Evolutionary conservation across 2,329 filamentous ascomycete species (phyloP), one percentile per base, ranked within the genome.

Genomic region (Metarhizium sp.): DNA sequence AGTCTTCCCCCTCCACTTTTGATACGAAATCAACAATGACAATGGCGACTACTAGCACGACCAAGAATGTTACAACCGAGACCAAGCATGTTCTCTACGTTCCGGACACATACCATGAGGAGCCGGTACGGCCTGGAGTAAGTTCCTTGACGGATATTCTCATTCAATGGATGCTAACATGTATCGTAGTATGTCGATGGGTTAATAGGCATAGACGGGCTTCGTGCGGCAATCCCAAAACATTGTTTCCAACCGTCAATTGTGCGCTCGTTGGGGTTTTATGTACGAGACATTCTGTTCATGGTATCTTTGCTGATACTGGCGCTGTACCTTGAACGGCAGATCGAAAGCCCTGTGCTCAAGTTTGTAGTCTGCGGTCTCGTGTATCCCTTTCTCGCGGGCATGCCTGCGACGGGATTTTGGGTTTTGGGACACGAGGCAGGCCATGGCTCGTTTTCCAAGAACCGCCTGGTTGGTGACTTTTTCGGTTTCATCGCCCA

Each of bases 381-480:
- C 34, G 66, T 70, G 47, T 88, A 88, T 67, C 78, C 81, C 59
- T 85, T 82, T 67, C 62, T 80, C 49, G 83, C 87, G 70, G 85
- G 85, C 52, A 77, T 85, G 32, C 71, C 86, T 61, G 81, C 82
- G 66, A 87, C 83, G 3, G 85, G 85, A 3, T 71, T 88, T 61
- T 88, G 85, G 86, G 84, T 86, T 60, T 73, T 88, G 45, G 85
- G 81, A 16, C 86, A 89, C 66, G 86, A 89, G 68, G 85, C 81
- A 67, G 86, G 86, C 52, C 86, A 89, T 67, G 80, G 81, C 18
- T 83, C 84, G 50, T 85, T 88, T 67, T 85, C 81, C n/a, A 67
- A 71, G 25, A 75, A 79, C 67, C 71, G 71, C 50, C 66, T 61
- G 36, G 65, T 87, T 59, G 88, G 88, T 67, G 78, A 86, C 63